Evolutionary conservation across 1,284 basidiomycete genomes (phyloP).

Genomic region (Ustilago tritici): DNA sequence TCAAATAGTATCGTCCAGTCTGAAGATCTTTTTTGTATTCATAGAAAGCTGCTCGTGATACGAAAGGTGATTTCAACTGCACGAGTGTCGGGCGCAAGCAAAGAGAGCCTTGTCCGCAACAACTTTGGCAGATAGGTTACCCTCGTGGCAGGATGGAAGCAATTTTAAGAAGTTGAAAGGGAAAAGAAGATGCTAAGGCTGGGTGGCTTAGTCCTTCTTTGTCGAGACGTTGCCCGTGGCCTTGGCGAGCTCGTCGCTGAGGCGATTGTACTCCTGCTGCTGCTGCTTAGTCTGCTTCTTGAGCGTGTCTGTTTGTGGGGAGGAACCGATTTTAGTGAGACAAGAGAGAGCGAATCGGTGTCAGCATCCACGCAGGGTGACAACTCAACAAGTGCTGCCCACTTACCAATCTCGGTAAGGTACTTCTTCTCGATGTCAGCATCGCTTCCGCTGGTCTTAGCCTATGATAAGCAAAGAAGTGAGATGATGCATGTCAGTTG

Average conservation of each 20-base stretch:
- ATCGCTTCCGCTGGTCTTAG: constrained; percentile 26
- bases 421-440: constrained; percentile 65
- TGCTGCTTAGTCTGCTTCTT: constrained; percentile 68
- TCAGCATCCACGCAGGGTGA: neutral
- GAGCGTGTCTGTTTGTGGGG: constrained; percentile 48
- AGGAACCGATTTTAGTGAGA: neutral
- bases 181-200: neutral
- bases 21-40: neutral
- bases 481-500: neutral
- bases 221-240: constrained; percentile 55
- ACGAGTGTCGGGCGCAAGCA: neutral
- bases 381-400: neutral
- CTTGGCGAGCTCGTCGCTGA: constrained; percentile 65
- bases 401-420: constrained; percentile 52
- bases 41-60: neutral
- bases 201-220: constrained; percentile 52
- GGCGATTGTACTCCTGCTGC: constrained; percentile 67
- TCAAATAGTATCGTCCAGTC: neutral
- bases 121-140: neutral
- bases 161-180: neutral
- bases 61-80: neutral
- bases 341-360: neutral
- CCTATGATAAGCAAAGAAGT: neutral
- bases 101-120: neutral
- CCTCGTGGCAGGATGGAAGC: neutral